phyloP scores from a whole-genome alignment of 352 stramenopile species.

The Phytophthora podocarpi region DNA sequence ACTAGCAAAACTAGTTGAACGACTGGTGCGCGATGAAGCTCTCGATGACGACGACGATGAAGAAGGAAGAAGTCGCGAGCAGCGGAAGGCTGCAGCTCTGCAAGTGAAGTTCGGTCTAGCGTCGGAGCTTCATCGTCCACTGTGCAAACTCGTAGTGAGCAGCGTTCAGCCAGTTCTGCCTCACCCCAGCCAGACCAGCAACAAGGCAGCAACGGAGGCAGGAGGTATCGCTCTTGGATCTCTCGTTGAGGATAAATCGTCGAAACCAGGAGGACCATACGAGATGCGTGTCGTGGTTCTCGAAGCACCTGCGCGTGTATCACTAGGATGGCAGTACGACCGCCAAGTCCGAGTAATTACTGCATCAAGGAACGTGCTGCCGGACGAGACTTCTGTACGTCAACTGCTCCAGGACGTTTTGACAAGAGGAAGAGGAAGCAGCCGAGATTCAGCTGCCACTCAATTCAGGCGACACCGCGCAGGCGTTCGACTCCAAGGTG shows the following conservation, averaged over 20 bases:
- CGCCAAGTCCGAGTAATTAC: slow-evolving; percentile 21
- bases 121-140: slow-evolving; percentile 18
- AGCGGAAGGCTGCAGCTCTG: slow-evolving; percentile 13
- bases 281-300: slow-evolving; percentile 10
- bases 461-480: slow-evolving; percentile 15
- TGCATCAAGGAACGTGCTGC: neutral
- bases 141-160: slow-evolving; percentile 32
- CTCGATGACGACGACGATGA: slow-evolving; percentile 16
- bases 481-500: slow-evolving; percentile 10
- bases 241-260: slow-evolving; percentile 13
- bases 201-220: slow-evolving; percentile 4
- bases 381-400: slow-evolving; percentile 9
- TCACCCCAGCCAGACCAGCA: slow-evolving; percentile 16
- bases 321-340: neutral
- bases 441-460: too few relatives aligned
- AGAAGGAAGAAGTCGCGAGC: too few relatives aligned
- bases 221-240: slow-evolving; percentile 19
- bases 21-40: slow-evolving; percentile 28
- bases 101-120: slow-evolving; percentile 31
- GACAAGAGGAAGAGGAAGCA: neutral
- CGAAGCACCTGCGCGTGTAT: neutral
- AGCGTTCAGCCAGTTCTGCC: slow-evolving; percentile 25
- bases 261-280: neutral
- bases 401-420: slow-evolving; percentile 16
- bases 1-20: slow-evolving; percentile 35